Base-by-base conservation (phyloP, 2,329 filamentous ascomycete species). In the Colletotrichum limetticola region DNA sequence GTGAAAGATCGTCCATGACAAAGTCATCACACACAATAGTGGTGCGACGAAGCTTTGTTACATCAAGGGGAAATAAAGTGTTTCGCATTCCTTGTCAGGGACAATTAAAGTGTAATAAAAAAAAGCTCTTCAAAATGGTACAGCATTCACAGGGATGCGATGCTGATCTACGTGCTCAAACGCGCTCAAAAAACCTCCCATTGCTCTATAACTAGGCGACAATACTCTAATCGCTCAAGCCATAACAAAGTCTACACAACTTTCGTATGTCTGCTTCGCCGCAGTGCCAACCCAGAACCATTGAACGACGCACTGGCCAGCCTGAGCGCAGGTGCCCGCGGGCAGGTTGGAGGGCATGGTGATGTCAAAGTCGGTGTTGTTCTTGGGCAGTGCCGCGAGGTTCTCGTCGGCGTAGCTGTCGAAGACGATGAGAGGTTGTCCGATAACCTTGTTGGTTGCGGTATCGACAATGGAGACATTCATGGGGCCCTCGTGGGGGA, bases 401-500 rank as follows among this genome's bases (percentile, higher is more conserved):
- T 62, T 77, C 77, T 86, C 84, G 70, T 87, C 82, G 32, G 89
- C 90, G 76, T 91, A 92, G 76, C 82, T 82, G 76, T 85, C 83
- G 80, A 88, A 92, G 75, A 83, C 84, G 73, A 87, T 89, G 75
- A 92, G 82, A 16, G 86, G 85, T 60, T 80, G 72, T 42, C 88
- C 89, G 30, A 92, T 83, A 72, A 89, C 79, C 30, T 79, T 82
- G 82, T 90, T 87, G 75, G 84, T 85, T 49, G 83, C 81, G 12
- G 86, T 87, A 77, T 88, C 84, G 76, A 92, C 85, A 62, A 92
- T 85, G 22, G 87, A 89, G 52, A 92, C 88, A 79, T 91, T 91
- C 78, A 81, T 82, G 16, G 83, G 82, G 0, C 85, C 85, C 22
- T 83, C 84, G 78, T 86, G 85, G 7, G 85, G 82, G 66, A 87